These are phyloP conservation scores for Ogataea ganodermae DNA, from an alignment of 805 yeast genomes.

Conservation along the genomic window DNA sequence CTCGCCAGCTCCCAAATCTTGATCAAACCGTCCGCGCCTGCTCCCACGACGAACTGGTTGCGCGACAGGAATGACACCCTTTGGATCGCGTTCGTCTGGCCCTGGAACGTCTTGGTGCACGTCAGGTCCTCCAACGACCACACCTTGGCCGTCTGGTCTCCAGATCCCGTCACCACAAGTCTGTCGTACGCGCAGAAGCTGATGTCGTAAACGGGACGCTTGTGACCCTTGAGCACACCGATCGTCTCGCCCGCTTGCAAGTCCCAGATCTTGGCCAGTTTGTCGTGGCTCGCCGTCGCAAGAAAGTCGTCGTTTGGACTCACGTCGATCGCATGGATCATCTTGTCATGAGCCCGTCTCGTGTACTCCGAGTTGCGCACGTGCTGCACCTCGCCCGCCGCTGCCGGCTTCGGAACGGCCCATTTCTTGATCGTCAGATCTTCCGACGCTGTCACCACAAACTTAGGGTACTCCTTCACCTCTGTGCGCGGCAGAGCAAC, in stretches of 20 bases:
- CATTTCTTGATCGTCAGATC: constrained; percentile 87
- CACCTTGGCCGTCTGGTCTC: constrained; percentile 85
- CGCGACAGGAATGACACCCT: constrained; percentile 69
- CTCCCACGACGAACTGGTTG: constrained; percentile 66
- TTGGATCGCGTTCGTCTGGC: constrained; percentile 91
- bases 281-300: constrained; percentile 95
- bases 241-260: constrained; percentile 80
- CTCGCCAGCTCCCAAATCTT: constrained; percentile 82
- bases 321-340: constrained; percentile 84
- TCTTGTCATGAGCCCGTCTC: constrained; percentile 95
- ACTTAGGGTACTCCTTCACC: constrained; percentile 52
- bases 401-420: constrained; percentile 59
- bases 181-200: constrained; percentile 80
- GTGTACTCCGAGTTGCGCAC: constrained; percentile 79
- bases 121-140: constrained; percentile 84
- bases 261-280: constrained; percentile 89
- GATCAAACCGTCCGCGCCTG: constrained; percentile 94
- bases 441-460: constrained; percentile 77
- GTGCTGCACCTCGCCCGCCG: constrained; percentile 18
- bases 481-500: constrained; percentile 68
- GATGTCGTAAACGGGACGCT: constrained; percentile 93
- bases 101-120: constrained; percentile 84
- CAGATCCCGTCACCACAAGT: constrained; percentile 78
- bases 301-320: constrained; percentile 87
- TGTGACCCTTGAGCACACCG: constrained; percentile 86